A percentile compares a stretch with the other conserved stretches of the same genome.
phyloP scores from a whole-genome alignment of 2,329 filamentous ascomycete species.

The Zymoseptoria brevis region DNA sequence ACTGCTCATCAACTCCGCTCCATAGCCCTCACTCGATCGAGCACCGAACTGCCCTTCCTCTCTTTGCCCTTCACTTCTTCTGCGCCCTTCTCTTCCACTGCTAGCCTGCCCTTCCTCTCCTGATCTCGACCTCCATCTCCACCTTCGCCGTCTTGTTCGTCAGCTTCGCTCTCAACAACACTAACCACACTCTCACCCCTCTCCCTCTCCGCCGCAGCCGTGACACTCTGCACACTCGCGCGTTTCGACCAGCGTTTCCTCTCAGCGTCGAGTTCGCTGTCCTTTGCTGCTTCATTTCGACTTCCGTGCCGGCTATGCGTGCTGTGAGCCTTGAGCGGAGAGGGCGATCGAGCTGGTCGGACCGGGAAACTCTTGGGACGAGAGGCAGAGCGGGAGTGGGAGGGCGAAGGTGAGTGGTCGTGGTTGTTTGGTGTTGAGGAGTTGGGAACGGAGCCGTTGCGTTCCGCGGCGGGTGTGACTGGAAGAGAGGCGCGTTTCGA shows the following conservation, averaged over 20 bases:
- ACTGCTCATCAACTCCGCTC: slow-evolving; percentile 5
- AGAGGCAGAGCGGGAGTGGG: not conserved
- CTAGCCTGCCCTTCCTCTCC: not conserved
- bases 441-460: not conserved
- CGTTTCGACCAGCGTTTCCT: not conserved
- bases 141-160: not conserved
- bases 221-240: not conserved
- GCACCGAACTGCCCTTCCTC: slow-evolving; percentile 16
- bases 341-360: not conserved
- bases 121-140: too few relatives aligned
- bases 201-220: not conserved
- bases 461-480: not conserved
- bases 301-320: not conserved
- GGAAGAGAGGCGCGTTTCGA: not conserved
- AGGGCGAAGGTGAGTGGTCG: not conserved
- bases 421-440: not conserved
- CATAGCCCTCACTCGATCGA: slow-evolving; percentile 18
- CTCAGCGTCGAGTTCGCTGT: not conserved
- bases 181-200: not conserved
- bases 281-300: not conserved
- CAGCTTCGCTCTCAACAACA: not conserved
- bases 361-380: not conserved
- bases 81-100: not conserved
- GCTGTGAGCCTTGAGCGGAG: not conserved
- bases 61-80: slow-evolving; percentile 1